These are phyloP conservation scores for Quercus engelmannii DNA, from an alignment of 306 rosid genomes.

Conservation along the genomic window DNA sequence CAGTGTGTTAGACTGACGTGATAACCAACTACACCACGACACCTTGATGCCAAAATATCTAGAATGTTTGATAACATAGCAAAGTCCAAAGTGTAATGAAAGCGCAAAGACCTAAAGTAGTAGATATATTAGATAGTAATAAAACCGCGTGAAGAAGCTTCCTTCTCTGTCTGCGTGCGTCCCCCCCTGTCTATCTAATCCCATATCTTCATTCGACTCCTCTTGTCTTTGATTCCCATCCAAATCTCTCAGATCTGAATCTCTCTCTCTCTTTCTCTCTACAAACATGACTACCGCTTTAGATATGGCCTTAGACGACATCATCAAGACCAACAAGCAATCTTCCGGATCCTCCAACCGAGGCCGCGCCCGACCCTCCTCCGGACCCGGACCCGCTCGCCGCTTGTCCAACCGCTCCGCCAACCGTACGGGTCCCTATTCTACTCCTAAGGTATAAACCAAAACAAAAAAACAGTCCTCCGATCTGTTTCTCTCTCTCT, in stretches of 20 bases:
- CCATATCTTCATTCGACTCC: background rate
- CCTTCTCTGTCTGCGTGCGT: background rate
- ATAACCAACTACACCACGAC: slow-evolving; percentile 83
- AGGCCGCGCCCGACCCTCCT: slow-evolving; percentile 44
- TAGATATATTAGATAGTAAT: too few species aligned
- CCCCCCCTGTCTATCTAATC: background rate
- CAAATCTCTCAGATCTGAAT: slow-evolving; percentile 3
- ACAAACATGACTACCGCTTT: slow-evolving; percentile 62
- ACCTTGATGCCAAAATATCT: background rate
- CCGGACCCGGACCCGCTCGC: slow-evolving; percentile 89
- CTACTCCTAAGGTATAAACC: slow-evolving; percentile 44
- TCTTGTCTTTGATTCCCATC: background rate
- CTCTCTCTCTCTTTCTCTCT: slow-evolving; percentile 1
- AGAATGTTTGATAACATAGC: too few species aligned
- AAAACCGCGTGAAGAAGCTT: background rate
- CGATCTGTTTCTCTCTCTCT: background rate
- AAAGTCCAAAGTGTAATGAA: too few species aligned
- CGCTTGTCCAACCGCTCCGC: slow-evolving; percentile 60
- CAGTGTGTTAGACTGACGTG: slow-evolving; percentile 99
- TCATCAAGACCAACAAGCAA: slow-evolving; percentile 81
- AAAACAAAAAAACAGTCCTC: background rate
- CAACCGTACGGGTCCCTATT: slow-evolving; percentile 67
- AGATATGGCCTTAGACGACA: slow-evolving; percentile 82
- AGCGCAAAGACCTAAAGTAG: background rate
- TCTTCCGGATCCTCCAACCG: slow-evolving; percentile 65